Evolutionary conservation across 495 filamentous ascomycete genomes (phyloP), one percentile per base, ranked within the genome.

Genomic region (Astrothelium macrocarpum): DNA sequence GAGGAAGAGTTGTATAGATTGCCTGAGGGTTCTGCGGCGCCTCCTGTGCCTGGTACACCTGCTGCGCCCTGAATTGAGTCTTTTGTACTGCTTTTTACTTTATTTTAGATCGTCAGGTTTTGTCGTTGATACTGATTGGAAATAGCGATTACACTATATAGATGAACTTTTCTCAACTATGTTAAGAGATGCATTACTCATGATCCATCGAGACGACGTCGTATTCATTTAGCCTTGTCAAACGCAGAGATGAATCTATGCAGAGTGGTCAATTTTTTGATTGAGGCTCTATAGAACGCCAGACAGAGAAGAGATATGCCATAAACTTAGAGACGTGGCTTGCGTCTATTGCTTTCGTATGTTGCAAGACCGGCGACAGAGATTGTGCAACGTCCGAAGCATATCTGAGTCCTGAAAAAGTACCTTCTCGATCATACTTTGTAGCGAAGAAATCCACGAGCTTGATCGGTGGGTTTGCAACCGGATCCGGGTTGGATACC

Each of bases 381-480:
- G 49, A 56, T 29, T 56, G 49, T 5, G 49, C 49, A 29, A 56
- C 29, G 2, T 56, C 49, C 11, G 49, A 56, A 29, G 20, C 25
- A 29, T 28, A 56, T 4, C 29, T 16, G 49, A 26, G 49, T 12
- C 25, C 29, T 59, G 58, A 32, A 61, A 49, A 59, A 59, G 53
- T 16, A 9, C 18, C 31, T 16, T 42, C 31, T 20, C 4, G 25
- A 43, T 53, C 67, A 46, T 73, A 73, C 60, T 70, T 73, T 23
- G 58, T 53, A 3, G 36, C 39, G 59, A 69, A 87, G 73, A 83
- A 85, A 11, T 77, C 79, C n/a, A 81, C 70, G 58, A 87, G 71
- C 66, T 87, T 86, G 42, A 84, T 78, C 2, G 82, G 78, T 1
- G 85, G 84, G 62, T 87, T 87, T 53, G 75, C 76, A 49, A 76